phyloP scores from a whole-genome alignment of 1,139 yeast genomes.

The Pichia sp. region DNA sequence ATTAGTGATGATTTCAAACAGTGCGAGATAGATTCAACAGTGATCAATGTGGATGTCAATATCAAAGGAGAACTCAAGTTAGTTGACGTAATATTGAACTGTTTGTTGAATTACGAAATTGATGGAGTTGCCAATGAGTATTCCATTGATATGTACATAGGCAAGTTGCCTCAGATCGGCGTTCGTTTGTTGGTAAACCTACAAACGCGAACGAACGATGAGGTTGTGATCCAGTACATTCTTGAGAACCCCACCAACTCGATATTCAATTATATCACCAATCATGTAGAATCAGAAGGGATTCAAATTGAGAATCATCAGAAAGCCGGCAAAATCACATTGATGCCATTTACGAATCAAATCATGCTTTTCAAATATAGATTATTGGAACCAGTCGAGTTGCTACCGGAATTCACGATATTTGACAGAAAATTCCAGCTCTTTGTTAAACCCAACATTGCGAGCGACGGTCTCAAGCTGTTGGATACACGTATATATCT shows the following conservation, averaged over 20 bases:
- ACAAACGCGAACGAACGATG: constrained; percentile 12
- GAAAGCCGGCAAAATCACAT: too few species aligned
- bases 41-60: too few species aligned
- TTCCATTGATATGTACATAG: constrained; percentile 31
- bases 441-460: constrained; percentile 28
- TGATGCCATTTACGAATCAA: too few species aligned
- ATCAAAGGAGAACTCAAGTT: too few species aligned
- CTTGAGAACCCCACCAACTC: constrained; percentile 72
- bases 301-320: too few species aligned
- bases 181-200: constrained; percentile 51
- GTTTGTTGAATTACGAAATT: constrained; percentile 1
- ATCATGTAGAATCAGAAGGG: constrained; percentile 17
- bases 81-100: neutral
- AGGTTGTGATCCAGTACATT: constrained; percentile 35
- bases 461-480: constrained; percentile 4
- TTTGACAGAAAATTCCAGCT: constrained; percentile 63
- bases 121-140: constrained; percentile 1
- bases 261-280: constrained; percentile 54
- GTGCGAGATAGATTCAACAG: too few species aligned
- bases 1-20: too few species aligned
- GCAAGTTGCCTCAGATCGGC: constrained; percentile 55
- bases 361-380: too few species aligned
- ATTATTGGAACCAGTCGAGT: too few species aligned
- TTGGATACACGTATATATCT: neutral
- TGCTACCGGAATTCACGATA: constrained; percentile 49